Evolutionary conservation across 306 rosid species (phyloP), one percentile per base, ranked within the genome.

Genomic region (Gleditsia sinensis): DNA sequence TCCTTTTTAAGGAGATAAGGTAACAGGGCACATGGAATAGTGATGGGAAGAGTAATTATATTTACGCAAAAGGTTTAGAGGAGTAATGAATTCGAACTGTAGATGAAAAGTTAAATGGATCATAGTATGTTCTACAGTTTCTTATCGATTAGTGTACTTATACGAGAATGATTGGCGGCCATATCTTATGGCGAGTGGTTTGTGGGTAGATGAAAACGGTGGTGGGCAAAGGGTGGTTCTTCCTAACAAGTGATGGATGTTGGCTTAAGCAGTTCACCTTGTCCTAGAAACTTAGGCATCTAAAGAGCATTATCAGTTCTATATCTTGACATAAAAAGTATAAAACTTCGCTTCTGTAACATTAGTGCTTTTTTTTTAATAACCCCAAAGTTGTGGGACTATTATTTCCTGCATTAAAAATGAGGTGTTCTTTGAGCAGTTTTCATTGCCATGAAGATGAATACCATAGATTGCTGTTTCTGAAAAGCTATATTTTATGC

Each of bases 201-300:
- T 33, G 16, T 54, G 36, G 36, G 61, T 55, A 13, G 14, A 1
- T 24, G 34, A 55, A 55, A 55, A 23, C 12, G 55, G 72, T 75
- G 78, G 65, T 62, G 55, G 78, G 64, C 21, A 46, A 69, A 55
- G 21, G 55, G 74, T 43, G 42, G 40, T 30, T 59, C 64, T 69
- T 53, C 32, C 53, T 77, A 40, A 61, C 46, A 53, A 36, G 56
- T 36, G 55, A 32, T 36, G 78, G 64, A 56, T 67, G 76, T 21
- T 20, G 50, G 46, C 49, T 21, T 12, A n/a, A 27, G 2, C 48
- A 72, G n/a, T 20, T 16, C 27, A 49, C 20, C n/a, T 68, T 28
- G 53, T 45, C 30, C 16, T 5, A 33, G 24, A 5, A 56, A 13
- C 39, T 33, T 17, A 0, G 6, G 19, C 62, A 24, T 54, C 24